phyloP scores from a whole-genome alignment of 352 stramenopile genomes.

The Pythium phragmitis region DNA sequence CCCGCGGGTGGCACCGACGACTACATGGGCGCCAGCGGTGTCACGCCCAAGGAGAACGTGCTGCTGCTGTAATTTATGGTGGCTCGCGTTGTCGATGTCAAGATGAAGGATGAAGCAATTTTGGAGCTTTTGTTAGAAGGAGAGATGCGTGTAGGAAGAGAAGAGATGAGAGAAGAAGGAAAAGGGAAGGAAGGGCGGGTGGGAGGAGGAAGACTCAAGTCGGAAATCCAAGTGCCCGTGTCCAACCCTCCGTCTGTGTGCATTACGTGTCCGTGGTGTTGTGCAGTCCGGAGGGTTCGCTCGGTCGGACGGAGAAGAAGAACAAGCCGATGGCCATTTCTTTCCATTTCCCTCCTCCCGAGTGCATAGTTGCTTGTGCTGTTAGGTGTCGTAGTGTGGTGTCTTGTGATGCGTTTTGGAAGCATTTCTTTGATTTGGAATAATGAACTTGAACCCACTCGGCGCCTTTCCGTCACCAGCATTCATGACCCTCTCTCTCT shows the following conservation, averaged over 20 bases:
- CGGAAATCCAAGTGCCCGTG: slow-evolving; percentile 1
- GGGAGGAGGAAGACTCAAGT: background rate
- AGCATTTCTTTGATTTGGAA: slow-evolving; percentile 15
- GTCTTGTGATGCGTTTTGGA: slow-evolving; percentile 8
- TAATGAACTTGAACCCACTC: slow-evolving; percentile 14
- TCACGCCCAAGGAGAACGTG: slow-evolving; percentile 84
- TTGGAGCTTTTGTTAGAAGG: slow-evolving; percentile 20
- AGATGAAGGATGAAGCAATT: slow-evolving; percentile 15
- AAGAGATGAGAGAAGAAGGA: background rate
- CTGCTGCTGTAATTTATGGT: slow-evolving; percentile 78
- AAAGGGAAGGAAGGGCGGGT: background rate
- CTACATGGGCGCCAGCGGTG: slow-evolving; percentile 50
- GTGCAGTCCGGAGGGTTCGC: background rate
- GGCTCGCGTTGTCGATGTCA: slow-evolving; percentile 4
- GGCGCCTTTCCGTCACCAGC: background rate
- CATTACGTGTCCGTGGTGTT: background rate
- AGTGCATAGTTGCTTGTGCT: slow-evolving; percentile 10
- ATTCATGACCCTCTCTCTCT: background rate
- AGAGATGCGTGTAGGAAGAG: slow-evolving; percentile 10
- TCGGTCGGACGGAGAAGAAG: slow-evolving; percentile 4
- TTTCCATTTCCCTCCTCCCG: background rate
- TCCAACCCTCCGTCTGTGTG: background rate
- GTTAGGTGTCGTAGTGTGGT: slow-evolving; percentile 10
- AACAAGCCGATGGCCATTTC: background rate
- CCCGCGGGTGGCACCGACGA: slow-evolving; percentile 40